Evolutionary conservation across 1,284 basidiomycete genomes (phyloP).

Genomic region (Takashimella koratensis): DNA sequence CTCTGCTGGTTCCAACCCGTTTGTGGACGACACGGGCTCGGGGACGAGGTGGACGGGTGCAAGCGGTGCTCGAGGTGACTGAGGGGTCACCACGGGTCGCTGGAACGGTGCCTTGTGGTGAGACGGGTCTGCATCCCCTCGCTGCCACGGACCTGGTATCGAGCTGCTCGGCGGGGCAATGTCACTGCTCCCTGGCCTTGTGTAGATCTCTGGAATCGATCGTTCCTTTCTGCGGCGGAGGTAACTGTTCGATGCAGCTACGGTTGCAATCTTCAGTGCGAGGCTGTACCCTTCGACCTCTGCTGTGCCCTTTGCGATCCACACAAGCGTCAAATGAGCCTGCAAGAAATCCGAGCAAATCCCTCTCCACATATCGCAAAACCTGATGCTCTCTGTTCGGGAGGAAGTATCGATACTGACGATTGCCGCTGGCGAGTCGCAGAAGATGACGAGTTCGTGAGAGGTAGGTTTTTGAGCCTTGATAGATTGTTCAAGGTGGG

Average conservation of each 20-base stretch:
- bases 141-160: conserved; percentile 41
- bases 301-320: conserved; percentile 37
- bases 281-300: conserved; percentile 42
- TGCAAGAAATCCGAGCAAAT: conserved; percentile 39
- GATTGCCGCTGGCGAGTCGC: conserved; percentile 45
- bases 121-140: conserved; percentile 43
- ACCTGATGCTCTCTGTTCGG: conserved; percentile 38
- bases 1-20: not conserved
- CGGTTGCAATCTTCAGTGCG: conserved; percentile 45
- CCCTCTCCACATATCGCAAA: conserved; percentile 39
- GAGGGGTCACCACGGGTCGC: conserved; percentile 17
- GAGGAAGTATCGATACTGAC: conserved; percentile 44
- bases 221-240: conserved; percentile 39
- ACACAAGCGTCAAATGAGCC: conserved; percentile 43
- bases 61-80: not conserved
- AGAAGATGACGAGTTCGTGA: conserved; percentile 45
- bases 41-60: too few species aligned
- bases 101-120: conserved; percentile 33
- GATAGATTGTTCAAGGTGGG: conserved; percentile 34
- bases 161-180: conserved; percentile 32
- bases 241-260: conserved; percentile 43
- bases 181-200: conserved; percentile 34
- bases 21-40: not conserved
- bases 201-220: conserved; percentile 30
- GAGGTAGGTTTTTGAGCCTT: conserved; percentile 33